Percentiles rank a stretch among this genome's conserved stretches.
phyloP scores from a whole-genome alignment of 1,284 basidiomycete species.

The Trametes polyzona region DNA sequence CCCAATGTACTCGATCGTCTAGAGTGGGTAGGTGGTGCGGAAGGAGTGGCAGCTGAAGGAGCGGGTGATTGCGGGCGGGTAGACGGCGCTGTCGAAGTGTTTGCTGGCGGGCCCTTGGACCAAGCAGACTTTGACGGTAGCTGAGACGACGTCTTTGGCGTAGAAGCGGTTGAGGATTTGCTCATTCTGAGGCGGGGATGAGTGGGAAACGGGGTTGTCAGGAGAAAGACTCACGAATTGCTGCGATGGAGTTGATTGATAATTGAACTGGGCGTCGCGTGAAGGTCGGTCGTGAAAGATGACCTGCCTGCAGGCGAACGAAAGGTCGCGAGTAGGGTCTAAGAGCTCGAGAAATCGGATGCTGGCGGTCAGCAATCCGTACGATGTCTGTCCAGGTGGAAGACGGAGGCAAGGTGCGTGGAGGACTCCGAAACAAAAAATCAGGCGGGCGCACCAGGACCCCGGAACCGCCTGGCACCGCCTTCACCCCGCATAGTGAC shows the following conservation, averaged over 20 bases:
- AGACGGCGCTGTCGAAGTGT: slow-evolving; percentile 55
- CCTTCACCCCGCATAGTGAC: slow-evolving; percentile 14
- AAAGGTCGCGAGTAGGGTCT: slow-evolving; percentile 42
- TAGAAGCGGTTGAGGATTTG: slow-evolving; percentile 77
- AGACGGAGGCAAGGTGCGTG: slow-evolving; percentile 35
- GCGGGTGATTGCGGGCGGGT: slow-evolving; percentile 79
- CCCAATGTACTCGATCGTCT: slow-evolving; percentile 72
- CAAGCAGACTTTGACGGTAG: slow-evolving; percentile 80
- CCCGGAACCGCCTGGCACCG: slow-evolving; percentile 27
- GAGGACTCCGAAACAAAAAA: slow-evolving; percentile 36
- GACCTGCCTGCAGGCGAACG: slow-evolving; percentile 90
- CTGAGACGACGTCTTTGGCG: slow-evolving; percentile 70
- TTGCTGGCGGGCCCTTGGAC: slow-evolving; percentile 78
- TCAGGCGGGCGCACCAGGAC: slow-evolving; percentile 31
- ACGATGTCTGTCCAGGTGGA: slow-evolving; percentile 40
- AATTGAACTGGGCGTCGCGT: slow-evolving; percentile 54
- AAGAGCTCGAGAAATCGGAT: slow-evolving; percentile 33
- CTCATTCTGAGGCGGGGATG: slow-evolving; percentile 66
- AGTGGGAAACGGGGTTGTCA: slow-evolving; percentile 18
- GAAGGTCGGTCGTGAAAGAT: slow-evolving; percentile 77
- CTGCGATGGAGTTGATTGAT: slow-evolving; percentile 46
- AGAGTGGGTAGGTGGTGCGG: slow-evolving; percentile 60
- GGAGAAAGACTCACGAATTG: slow-evolving; percentile 56
- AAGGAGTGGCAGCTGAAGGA: slow-evolving; percentile 49
- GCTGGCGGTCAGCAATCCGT: slow-evolving; percentile 41